phyloP scores from a whole-genome alignment of 495 filamentous ascomycete genomes.

The Amorphotheca resinae region DNA sequence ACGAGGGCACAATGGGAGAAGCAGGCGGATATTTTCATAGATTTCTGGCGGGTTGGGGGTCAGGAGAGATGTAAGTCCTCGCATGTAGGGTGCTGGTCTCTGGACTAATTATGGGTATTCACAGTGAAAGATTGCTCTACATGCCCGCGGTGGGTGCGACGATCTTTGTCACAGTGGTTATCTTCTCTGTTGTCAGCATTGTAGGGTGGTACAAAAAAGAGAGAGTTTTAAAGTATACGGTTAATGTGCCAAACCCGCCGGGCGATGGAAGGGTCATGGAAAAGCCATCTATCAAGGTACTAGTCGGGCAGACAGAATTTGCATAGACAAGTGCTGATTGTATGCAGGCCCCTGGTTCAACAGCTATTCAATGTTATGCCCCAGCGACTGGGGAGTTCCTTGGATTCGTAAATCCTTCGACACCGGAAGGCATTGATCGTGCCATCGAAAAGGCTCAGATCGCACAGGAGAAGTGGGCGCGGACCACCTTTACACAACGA shows the following conservation, averaged over 20 bases:
- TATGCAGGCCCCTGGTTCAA: conserved; percentile 29
- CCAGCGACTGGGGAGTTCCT: conserved; percentile 81
- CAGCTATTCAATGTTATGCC: conserved; percentile 71
- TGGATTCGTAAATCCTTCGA: conserved; percentile 67
- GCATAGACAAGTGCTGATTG: conserved; percentile 1
- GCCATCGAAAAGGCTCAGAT: conserved; percentile 59
- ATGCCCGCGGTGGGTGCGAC: conserved; percentile 1
- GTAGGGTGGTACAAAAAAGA: conserved; percentile 8
- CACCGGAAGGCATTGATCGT: conserved; percentile 64
- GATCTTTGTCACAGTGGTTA: not conserved
- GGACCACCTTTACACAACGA: conserved; percentile 64
- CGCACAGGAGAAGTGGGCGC: conserved; percentile 73
- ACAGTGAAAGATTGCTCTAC: conserved; percentile 9
- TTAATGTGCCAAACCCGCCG: conserved; percentile 10
- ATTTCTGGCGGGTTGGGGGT: not conserved
- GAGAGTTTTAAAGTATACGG: conserved; percentile 13
- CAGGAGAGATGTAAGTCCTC: conserved; percentile 6
- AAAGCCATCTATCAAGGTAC: conserved; percentile 19
- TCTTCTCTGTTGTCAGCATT: conserved; percentile 8
- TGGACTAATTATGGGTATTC: conserved; percentile 1
- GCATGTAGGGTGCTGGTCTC: not conserved
- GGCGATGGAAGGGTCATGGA: conserved; percentile 12
- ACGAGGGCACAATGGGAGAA: not conserved
- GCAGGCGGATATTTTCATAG: not conserved
- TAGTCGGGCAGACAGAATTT: too few species aligned